Evolutionary conservation across 2,329 filamentous ascomycete species (phyloP), one percentile per base, ranked within the genome.

Genomic region (Botrytis deweyae): DNA sequence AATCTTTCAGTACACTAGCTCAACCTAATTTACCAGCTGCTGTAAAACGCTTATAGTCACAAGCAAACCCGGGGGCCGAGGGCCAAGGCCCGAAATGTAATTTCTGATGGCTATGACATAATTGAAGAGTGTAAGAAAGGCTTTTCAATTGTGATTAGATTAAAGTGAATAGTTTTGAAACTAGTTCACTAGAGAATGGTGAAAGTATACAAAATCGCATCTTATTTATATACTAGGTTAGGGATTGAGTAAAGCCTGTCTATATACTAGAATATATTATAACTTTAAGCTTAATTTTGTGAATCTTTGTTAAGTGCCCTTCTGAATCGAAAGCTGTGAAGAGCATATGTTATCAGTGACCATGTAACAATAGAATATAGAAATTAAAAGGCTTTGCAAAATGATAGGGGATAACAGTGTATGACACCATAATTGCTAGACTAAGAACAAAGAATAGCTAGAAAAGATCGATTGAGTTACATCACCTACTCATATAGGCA

Each of bases 291-390:
- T 5, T n/a, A n/a, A 16, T 5, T 16, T 16, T 14, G 25, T 16
- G 12, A 29, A 7, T 55, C 2, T 16, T 16, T 55, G 14, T 55
- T 29, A n/a, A n/a, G 14, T n/a, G 12, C 29, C 4, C 25, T 9
- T 29, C 25, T 55, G 25, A 16, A 29, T 55, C 16, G 2, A 1
- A 55, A 0, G 29, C 4, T 55, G 16, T n/a, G 8, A 2, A 55
- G 2, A 16, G 12, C 2, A 55, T 7, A n/a, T n/a, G 3, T n/a
- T 16, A 29, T 55, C 25, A 55, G 12, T n/a, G 12, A 55, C 7
- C 0, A 16, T 3, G 5, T n/a, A 16, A 5, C 3, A 16, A 55
- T 55, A 1, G 0, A 14, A 16, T 55, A n/a, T 16, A 29, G 12
- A 6, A 3, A 14, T n/a, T 16, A 4, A 55, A 55, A n/a, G 12